phyloP scores from a whole-genome alignment of 1,284 basidiomycete species.

The Moesziomyces sp. region DNA sequence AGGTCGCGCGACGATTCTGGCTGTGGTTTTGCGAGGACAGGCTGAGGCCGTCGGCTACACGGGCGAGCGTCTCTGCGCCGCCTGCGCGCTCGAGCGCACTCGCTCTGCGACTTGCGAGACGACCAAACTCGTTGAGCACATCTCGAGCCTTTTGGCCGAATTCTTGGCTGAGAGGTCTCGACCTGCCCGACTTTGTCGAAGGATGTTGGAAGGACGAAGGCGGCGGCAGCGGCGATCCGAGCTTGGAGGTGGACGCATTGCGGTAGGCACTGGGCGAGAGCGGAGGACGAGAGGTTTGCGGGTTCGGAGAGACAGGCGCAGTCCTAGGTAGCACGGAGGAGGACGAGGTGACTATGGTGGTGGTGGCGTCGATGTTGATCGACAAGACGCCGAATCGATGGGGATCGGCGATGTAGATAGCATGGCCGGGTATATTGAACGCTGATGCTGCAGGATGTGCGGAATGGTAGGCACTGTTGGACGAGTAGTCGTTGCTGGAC shows the following conservation, averaged over 20 bases:
- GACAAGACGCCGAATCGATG: constrained; percentile 46
- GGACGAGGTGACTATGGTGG: constrained; percentile 17
- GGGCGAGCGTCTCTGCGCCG: constrained; percentile 31
- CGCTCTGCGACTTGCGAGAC: constrained; percentile 20
- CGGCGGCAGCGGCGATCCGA: constrained; percentile 15
- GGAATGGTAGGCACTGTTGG: not conserved
- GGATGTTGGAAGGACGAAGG: constrained; percentile 17
- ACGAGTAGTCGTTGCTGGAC: constrained; percentile 1
- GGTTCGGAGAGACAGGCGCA: not conserved
- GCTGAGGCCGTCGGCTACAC: constrained; percentile 34
- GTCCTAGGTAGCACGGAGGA: not conserved
- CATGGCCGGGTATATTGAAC: constrained; percentile 31
- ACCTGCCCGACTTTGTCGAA: constrained; percentile 3
- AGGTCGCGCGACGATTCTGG: constrained; percentile 4
- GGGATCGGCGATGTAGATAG: constrained; percentile 34
- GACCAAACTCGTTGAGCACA: constrained; percentile 36
- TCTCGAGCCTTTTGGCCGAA: constrained; percentile 33
- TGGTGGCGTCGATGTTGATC: constrained; percentile 34
- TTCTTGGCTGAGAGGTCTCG: constrained; percentile 31
- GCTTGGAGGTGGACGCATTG: constrained; percentile 14
- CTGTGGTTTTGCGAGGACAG: constrained; percentile 6
- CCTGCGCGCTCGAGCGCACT: constrained; percentile 27
- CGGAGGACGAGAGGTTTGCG: constrained; percentile 8
- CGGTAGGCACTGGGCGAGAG: constrained; percentile 2
- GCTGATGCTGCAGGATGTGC: constrained; percentile 1